A percentile compares a stretch with the other conserved stretches of the same genome.
These are phyloP conservation scores for Coix lacrymajobi DNA, from an alignment of 176 grass and related monocot species.

Conservation along the genomic window DNA sequence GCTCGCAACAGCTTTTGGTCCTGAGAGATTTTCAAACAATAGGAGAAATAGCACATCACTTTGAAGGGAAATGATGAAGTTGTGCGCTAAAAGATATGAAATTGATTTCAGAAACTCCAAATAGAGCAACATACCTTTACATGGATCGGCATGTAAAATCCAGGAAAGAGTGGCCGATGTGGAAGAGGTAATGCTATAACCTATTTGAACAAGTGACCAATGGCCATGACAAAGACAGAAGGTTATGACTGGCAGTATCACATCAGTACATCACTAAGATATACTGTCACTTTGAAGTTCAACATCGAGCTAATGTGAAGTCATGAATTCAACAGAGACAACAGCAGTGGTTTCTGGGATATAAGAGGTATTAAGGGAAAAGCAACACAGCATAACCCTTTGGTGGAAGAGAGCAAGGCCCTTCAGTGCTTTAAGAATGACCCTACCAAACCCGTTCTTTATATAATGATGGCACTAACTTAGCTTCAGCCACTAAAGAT, in stretches of 20 bases:
- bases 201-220: slow-evolving; percentile 38
- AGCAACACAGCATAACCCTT: neutral
- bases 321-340: neutral
- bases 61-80: neutral
- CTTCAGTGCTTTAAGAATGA: neutral
- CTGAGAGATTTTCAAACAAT: slow-evolving; percentile 35
- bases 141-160: slow-evolving; percentile 96
- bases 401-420: neutral
- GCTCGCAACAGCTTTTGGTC: slow-evolving; percentile 73
- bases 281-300: neutral
- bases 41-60: neutral
- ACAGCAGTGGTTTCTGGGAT: neutral
- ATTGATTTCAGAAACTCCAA: neutral
- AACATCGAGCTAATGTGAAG: neutral
- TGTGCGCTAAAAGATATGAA: neutral
- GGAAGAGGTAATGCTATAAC: slow-evolving; percentile 92
- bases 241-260: slow-evolving; percentile 15
- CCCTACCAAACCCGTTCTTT: neutral
- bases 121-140: slow-evolving; percentile 59
- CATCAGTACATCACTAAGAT: neutral
- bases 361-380: neutral
- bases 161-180: slow-evolving; percentile 94
- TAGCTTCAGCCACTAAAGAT: slow-evolving; percentile 12
- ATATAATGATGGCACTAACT: neutral
- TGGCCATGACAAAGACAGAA: slow-evolving; percentile 18